Conservation (phyloP, 768 basidiomycete species). For the Tephrocybe rancida region DNA sequence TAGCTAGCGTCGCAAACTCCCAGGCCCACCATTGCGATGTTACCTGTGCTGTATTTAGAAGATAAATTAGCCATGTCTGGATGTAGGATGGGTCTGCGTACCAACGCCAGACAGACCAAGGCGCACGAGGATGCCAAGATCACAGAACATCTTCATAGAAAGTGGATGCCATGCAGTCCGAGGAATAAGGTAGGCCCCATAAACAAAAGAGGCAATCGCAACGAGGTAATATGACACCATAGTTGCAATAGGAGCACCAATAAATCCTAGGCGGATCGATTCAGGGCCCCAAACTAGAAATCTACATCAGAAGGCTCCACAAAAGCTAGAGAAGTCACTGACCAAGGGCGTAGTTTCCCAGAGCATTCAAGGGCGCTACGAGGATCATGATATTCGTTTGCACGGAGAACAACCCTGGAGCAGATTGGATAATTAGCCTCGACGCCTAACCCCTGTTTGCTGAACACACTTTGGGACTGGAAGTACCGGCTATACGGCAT, state of each 20-base stretch:
- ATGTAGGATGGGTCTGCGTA: slow-evolving; percentile 21
- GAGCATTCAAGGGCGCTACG: slow-evolving; percentile 83
- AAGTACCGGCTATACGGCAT: slow-evolving; percentile 8
- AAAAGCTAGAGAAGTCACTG: background rate
- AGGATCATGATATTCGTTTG: slow-evolving; percentile 77
- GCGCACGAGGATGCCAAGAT: slow-evolving; percentile 63
- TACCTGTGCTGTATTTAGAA: slow-evolving; percentile 52
- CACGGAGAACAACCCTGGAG: slow-evolving; percentile 70
- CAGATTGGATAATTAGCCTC: background rate
- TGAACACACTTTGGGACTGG: slow-evolving; percentile 7
- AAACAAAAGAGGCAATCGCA: slow-evolving; percentile 55
- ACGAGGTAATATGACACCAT: slow-evolving; percentile 84
- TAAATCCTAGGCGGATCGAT: slow-evolving; percentile 78
- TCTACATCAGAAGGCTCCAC: background rate
- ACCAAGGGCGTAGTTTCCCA: slow-evolving; percentile 87
- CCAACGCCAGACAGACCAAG: slow-evolving; percentile 85
- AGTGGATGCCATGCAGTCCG: slow-evolving; percentile 82
- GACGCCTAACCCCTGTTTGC: background rate
- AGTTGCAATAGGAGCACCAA: slow-evolving; percentile 90
- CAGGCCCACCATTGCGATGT: slow-evolving; percentile 97
- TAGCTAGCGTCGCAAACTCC: slow-evolving; percentile 72
- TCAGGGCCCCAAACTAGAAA: slow-evolving; percentile 78
- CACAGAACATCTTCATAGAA: slow-evolving; percentile 59
- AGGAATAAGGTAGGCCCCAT: slow-evolving; percentile 62
- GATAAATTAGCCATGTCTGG: background rate